Evolutionary conservation across 371 early-diverging fungal species (phyloP), one percentile per base, ranked within the genome.

Genomic region (Phascolomyces articulosus): DNA sequence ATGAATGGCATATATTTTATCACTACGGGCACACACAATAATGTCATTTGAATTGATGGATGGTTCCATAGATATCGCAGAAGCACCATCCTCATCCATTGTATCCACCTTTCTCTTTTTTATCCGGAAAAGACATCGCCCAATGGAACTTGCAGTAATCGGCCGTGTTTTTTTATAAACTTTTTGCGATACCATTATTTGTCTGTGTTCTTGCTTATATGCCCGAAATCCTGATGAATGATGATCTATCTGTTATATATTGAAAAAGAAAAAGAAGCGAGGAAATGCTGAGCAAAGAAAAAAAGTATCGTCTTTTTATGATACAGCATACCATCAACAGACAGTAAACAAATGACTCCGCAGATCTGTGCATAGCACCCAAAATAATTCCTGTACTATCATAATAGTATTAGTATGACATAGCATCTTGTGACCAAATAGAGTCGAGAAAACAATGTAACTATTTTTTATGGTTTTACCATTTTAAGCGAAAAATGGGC

Each of bases 301-400:
- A 7, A 24, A 24, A 24, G 4, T 24, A 51, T n/a, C n/a, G n/a
- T n/a, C n/a, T n/a, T n/a, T n/a, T n/a, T n/a, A n/a, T n/a, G n/a
- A n/a, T n/a, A n/a, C n/a, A n/a, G n/a, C n/a, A n/a, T n/a, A n/a
- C n/a, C n/a, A n/a, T n/a, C 11, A 51, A 51, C 4, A 44, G 16
- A 24, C 51, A 20, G n/a, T 24, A 51, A 24, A 24, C 51, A 51
- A 51, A 51, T 51, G 23, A 24, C 51, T 51, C 51, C 51, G 51
- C 51, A 51, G 51, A 51, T 23, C 23, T 1, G 24, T 51, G 51
- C 23, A 20, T 23, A 9, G 21, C 51, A 51, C 13, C n/a, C n/a
- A n/a, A n/a, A n/a, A n/a, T n/a, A n/a, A n/a, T n/a, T n/a, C n/a
- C n/a, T n/a, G n/a, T n/a, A n/a, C n/a, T n/a, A n/a, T n/a, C n/a